Evolutionary conservation across 495 filamentous ascomycete species (phyloP).

Genomic region (Aspergillus steynii): DNA sequence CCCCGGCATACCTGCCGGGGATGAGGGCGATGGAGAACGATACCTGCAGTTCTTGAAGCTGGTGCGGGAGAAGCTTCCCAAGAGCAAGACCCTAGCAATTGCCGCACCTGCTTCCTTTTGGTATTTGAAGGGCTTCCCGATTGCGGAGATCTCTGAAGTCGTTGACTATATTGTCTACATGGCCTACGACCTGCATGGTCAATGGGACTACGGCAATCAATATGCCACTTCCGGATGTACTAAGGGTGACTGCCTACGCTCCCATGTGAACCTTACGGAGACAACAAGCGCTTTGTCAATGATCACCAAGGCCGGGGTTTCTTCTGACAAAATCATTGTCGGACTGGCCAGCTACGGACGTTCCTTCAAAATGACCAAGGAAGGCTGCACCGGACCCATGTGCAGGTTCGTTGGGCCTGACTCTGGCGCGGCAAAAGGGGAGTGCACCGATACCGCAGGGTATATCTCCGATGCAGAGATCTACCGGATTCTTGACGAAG

Average conservation of each 20-base stretch:
- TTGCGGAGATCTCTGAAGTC: slow-evolving; percentile 7
- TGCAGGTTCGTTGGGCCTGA: slow-evolving; percentile 30
- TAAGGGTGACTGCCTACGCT: slow-evolving; percentile 8
- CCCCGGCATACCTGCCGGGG: slow-evolving; percentile 34
- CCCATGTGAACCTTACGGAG: slow-evolving; percentile 46
- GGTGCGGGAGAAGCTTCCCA: slow-evolving; percentile 9
- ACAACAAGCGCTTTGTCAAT: slow-evolving; percentile 39
- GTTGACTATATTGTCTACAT: slow-evolving; percentile 29
- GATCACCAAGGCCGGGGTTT: slow-evolving; percentile 54
- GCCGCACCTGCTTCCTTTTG: slow-evolving; percentile 33
- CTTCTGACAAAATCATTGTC: slow-evolving; percentile 37
- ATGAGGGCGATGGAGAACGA: not conserved
- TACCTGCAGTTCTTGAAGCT: slow-evolving; percentile 11
- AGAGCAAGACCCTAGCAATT: slow-evolving; percentile 18
- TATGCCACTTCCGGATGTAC: not conserved
- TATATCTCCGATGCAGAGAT: slow-evolving; percentile 28
- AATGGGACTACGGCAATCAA: slow-evolving; percentile 31
- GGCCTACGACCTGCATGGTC: slow-evolving; percentile 41
- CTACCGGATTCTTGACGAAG: slow-evolving; percentile 7
- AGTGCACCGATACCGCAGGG: slow-evolving; percentile 29
- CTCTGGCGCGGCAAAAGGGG: slow-evolving; percentile 33
- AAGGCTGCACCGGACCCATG: slow-evolving; percentile 21
- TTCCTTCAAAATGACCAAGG: slow-evolving; percentile 36
- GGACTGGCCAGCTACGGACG: slow-evolving; percentile 42
- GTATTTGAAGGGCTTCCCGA: slow-evolving; percentile 35